Evolutionary conservation across 1,139 yeast genomes (phyloP).

Genomic region (Blastobotrys proliferans): DNA sequence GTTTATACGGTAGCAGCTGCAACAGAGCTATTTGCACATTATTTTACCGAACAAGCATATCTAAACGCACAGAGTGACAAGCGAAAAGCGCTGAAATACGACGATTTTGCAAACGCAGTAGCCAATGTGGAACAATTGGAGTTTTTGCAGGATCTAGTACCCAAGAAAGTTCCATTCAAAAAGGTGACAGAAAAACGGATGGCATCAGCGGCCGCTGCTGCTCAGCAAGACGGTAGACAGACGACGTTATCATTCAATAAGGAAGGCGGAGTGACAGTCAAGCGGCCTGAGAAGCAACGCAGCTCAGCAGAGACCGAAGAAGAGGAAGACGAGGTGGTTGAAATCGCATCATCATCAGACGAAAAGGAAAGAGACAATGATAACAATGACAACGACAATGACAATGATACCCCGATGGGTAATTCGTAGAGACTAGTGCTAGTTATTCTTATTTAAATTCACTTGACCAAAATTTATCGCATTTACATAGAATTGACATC

Average conservation of each 20-base stretch:
- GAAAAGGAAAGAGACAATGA: neutral
- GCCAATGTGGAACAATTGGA: conserved; percentile 59
- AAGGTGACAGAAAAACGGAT: conserved; percentile 11
- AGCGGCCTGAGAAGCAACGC: neutral
- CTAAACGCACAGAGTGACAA: conserved; percentile 64
- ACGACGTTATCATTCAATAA: conserved; percentile 6
- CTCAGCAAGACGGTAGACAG: conserved; percentile 6
- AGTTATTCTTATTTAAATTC: too few relatives aligned
- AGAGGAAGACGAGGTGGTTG: neutral
- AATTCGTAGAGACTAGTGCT: too few relatives aligned
- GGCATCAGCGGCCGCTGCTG: neutral
- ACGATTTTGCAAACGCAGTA: conserved; percentile 74
- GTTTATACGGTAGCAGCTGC: conserved; percentile 84
- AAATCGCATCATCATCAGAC: neutral
- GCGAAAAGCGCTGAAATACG: conserved; percentile 66
- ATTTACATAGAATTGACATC: too few relatives aligned
- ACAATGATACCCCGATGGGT: conserved; percentile 1
- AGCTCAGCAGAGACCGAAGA: neutral
- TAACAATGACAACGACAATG: neutral
- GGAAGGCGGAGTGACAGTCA: neutral
- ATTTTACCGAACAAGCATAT: conserved; percentile 75
- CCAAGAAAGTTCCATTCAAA: conserved; percentile 16
- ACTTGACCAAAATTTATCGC: too few relatives aligned
- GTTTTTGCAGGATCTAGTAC: conserved; percentile 44
- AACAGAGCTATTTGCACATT: conserved; percentile 77